Evolutionary conservation across 2,329 filamentous ascomycete species (phyloP).

Genomic region (Penicillium griseofulvum): DNA sequence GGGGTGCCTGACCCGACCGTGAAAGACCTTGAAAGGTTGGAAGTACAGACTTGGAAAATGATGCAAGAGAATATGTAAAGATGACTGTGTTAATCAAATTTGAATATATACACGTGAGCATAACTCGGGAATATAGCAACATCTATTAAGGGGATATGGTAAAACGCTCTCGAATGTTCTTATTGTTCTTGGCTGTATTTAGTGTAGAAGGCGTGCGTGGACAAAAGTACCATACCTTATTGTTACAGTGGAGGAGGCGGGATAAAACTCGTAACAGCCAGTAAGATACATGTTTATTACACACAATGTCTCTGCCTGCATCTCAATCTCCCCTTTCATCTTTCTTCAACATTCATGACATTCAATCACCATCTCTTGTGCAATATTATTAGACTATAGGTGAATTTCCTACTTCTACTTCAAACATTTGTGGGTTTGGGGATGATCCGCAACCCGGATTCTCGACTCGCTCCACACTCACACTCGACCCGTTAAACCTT

Average conservation of each 20-base stretch:
- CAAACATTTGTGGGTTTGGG: conserved; percentile 14
- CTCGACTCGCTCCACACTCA: conserved; percentile 20
- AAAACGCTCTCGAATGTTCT: conserved; percentile 1
- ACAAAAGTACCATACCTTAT: conserved; percentile 2
- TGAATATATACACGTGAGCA: too few relatives aligned
- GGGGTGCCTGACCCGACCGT: background rate
- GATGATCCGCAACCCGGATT: conserved; percentile 25
- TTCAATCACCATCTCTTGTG: background rate
- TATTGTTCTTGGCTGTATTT: background rate
- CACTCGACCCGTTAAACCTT: conserved; percentile 4
- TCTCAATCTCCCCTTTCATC: background rate
- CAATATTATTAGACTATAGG: background rate
- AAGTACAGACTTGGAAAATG: too few relatives aligned
- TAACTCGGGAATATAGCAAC: background rate
- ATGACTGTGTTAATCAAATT: background rate
- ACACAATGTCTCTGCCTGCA: conserved; percentile 14
- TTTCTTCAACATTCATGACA: background rate
- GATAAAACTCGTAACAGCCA: background rate
- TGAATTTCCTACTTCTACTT: background rate
- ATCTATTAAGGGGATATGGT: background rate
- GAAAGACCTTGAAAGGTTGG: background rate
- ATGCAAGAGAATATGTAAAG: background rate
- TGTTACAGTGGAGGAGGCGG: background rate
- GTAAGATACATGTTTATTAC: conserved; percentile 19
- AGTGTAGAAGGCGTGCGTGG: conserved; percentile 1